Evolutionary conservation across 2,329 filamentous ascomycete genomes (phyloP), one percentile per base, ranked within the genome.

Genomic region (Calycina herbarum): DNA sequence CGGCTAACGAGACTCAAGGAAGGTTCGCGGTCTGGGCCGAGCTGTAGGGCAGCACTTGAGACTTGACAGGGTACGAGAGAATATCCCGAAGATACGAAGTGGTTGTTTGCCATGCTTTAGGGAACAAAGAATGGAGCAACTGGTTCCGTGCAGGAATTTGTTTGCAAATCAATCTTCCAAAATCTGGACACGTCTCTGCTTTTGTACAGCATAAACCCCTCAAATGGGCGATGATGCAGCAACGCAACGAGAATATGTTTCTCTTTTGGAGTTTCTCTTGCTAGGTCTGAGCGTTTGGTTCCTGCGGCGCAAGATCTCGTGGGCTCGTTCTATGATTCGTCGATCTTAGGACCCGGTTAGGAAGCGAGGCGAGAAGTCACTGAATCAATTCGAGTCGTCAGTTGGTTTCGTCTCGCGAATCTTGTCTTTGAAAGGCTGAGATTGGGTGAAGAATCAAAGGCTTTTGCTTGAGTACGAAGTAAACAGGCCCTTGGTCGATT

Each of bases 201-300:
- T 45, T 29, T 20, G 10, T 4, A 56, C 45, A 42, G 58, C 58
- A 60, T 60, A 48, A 60, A n/a, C n/a, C 58, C 20, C 27, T 7
- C 38, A 48, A 60, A 24, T 15, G 48, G 57, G 27, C 51, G 42
- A 64, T 67, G 63, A 65, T 60, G 66, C 60, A 67, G 8, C 48
- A 61, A 56, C 63, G 48, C 54, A 54, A 67, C 59, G 54, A 61
- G 54, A 67, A 65, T 29, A 59, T 62, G 60, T 67, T 65, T 67
- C 66, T 65, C 31, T 33, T 61, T 31, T 20, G 61, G 7, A 20
- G n/a, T 51, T 24, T 24, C 45, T 51, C 45, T 51, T 51, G 11
- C 20, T 5, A 48, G 42, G 61, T 63, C 66, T 63, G 61, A 65
- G 66, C 66, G 66, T 61, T 20, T 24, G 45, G 48, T 24, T 54